phyloP scores from a whole-genome alignment of 495 filamentous ascomycete species.

The Cetradonia linearis region DNA sequence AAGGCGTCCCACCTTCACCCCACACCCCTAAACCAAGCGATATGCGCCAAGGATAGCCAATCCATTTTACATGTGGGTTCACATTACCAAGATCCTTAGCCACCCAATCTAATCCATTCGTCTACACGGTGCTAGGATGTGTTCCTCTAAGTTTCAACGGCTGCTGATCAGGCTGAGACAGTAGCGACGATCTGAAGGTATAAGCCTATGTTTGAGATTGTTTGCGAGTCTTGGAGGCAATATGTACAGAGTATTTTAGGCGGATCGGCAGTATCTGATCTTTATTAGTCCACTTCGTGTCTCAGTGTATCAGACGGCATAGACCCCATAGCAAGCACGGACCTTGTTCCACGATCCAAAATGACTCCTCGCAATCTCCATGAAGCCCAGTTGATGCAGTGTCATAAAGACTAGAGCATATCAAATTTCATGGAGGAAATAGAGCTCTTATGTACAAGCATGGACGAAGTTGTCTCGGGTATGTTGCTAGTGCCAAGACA shows the following conservation, averaged over 20 bases:
- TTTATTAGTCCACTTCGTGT: neutral
- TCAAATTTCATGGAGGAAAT: neutral
- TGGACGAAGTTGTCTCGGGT: neutral
- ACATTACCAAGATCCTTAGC: neutral
- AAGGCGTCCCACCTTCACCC: neutral
- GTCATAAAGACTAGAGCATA: neutral
- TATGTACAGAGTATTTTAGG: neutral
- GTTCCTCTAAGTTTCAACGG: neutral
- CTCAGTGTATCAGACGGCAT: neutral
- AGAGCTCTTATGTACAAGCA: neutral
- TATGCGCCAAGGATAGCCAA: neutral
- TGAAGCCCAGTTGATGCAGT: neutral
- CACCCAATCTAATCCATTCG: neutral
- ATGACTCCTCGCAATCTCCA: no score
- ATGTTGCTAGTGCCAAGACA: neutral
- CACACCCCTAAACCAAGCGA: neutral
- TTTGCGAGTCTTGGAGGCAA: neutral
- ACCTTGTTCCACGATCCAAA: no score
- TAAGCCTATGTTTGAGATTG: neutral
- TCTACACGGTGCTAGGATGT: neutral
- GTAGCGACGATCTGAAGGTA: neutral
- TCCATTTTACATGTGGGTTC: neutral
- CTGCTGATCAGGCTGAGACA: neutral
- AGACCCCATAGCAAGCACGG: no score
- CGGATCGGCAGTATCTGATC: neutral